These are phyloP conservation scores for Euptelea pleiosperma DNA, from an alignment of 164 flowering plant genomes.

Conservation along the genomic window DNA sequence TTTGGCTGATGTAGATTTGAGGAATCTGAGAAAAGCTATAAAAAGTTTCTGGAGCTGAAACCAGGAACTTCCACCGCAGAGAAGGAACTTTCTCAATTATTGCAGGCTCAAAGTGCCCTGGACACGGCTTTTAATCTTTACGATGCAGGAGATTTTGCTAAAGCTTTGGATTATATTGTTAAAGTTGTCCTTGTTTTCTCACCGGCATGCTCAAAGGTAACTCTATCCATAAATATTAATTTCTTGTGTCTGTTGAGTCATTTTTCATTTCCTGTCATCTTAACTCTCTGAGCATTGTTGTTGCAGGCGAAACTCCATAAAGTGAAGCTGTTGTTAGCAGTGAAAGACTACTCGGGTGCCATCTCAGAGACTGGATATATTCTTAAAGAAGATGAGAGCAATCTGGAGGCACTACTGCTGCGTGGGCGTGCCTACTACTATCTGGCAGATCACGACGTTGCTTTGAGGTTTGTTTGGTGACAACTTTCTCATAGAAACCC, in stretches of 20 bases:
- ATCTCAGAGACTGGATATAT: constrained; percentile 79
- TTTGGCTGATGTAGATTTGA: constrained; percentile 83
- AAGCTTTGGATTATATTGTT: constrained; percentile 73
- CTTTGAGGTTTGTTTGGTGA: constrained; percentile 51
- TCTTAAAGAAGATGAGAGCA: constrained; percentile 86
- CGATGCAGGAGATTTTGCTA: constrained; percentile 61
- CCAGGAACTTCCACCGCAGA: constrained; percentile 70
- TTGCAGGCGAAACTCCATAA: constrained; percentile 82
- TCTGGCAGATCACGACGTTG: constrained; percentile 96
- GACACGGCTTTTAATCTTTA: constrained; percentile 59
- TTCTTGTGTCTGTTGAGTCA: neutral
- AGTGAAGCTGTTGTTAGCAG: constrained; percentile 59
- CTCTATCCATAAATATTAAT: neutral
- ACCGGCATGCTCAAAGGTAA: constrained; percentile 82
- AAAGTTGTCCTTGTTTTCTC: constrained; percentile 96
- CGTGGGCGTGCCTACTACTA: constrained; percentile 98
- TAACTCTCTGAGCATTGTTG: neutral
- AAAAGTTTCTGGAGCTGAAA: constrained; percentile 67
- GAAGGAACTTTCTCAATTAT: constrained; percentile 83
- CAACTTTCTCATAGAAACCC: neutral
- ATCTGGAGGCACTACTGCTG: constrained; percentile 77
- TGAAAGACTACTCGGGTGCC: constrained; percentile 73
- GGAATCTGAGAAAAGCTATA: constrained; percentile 81
- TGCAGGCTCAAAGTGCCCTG: constrained; percentile 72
- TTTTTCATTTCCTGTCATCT: neutral